These are phyloP conservation scores for Bryoerythrophyllum caledonicum DNA, from an alignment of 225 moss, liverwort and hornwort species.

Conservation along the genomic window DNA sequence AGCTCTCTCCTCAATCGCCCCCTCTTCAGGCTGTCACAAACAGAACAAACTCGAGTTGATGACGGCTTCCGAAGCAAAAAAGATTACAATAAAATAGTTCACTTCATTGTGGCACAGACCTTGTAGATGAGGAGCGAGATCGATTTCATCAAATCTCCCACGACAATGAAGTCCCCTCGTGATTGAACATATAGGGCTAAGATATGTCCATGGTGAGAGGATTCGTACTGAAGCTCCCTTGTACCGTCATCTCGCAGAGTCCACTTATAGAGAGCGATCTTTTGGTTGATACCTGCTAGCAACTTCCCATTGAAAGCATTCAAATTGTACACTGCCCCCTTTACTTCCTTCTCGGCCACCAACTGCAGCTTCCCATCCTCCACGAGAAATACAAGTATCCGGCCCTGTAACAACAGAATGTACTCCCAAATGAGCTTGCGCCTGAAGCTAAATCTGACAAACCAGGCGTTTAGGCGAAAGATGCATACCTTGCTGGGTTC, in stretches of 20 bases:
- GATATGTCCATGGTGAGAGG: slow-evolving; percentile 95
- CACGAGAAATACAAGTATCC: slow-evolving; percentile 88
- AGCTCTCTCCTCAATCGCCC: slow-evolving; percentile 94
- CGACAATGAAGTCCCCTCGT: slow-evolving; percentile 93
- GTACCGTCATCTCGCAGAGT: slow-evolving; percentile 76
- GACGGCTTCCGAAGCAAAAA: not conserved
- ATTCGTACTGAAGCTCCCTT: slow-evolving; percentile 86
- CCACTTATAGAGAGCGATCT: slow-evolving; percentile 94
- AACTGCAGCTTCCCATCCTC: slow-evolving; percentile 93
- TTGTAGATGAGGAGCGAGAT: slow-evolving; percentile 96
- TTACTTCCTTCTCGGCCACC: slow-evolving; percentile 86
- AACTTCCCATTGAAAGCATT: slow-evolving; percentile 95
- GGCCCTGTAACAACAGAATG: slow-evolving; percentile 50
- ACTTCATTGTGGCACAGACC: slow-evolving; percentile 44
- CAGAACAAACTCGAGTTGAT: not conserved
- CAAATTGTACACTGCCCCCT: slow-evolving; percentile 96
- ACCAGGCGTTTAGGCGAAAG: not conserved
- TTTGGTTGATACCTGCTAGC: slow-evolving; percentile 94
- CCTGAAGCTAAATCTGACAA: not conserved
- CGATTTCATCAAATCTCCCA: slow-evolving; percentile 97
- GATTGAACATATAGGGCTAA: slow-evolving; percentile 92
- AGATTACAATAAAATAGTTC: not conserved
- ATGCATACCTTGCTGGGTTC: slow-evolving; percentile 86
- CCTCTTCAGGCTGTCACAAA: slow-evolving; percentile 83
- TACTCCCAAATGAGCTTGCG: slow-evolving; percentile 6